Evolutionary conservation across 495 filamentous ascomycete species (phyloP).

Genomic region (Entonaema liquescens): DNA sequence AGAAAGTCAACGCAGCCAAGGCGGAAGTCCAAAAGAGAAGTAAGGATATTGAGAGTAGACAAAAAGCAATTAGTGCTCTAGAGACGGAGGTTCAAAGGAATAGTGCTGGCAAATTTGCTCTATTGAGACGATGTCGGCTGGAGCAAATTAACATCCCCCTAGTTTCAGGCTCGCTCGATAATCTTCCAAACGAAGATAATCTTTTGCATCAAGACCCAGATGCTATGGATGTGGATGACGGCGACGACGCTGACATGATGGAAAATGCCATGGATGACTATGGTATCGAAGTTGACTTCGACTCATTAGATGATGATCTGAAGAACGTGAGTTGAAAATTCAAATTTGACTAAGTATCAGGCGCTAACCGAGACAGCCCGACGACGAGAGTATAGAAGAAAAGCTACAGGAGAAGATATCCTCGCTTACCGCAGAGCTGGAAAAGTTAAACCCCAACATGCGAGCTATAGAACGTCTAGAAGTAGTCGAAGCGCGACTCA

Average conservation of each 20-base stretch:
- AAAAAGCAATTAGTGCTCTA: conserved; percentile 77
- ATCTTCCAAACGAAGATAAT: conserved; percentile 86
- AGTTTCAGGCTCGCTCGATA: conserved; percentile 79
- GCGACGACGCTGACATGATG: conserved; percentile 66
- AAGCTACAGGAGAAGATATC: conserved; percentile 80
- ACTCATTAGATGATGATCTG: conserved; percentile 83
- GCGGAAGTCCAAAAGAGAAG: conserved; percentile 84
- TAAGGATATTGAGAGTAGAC: conserved; percentile 79
- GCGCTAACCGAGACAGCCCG: conserved; percentile 57
- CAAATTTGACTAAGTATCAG: conserved; percentile 7
- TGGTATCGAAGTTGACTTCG: conserved; percentile 92
- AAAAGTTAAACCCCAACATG: conserved; percentile 95
- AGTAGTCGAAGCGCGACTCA: conserved; percentile 81
- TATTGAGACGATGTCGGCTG: conserved; percentile 89
- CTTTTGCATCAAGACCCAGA: conserved; percentile 73
- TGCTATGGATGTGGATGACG: conserved; percentile 88
- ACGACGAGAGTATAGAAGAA: conserved; percentile 78
- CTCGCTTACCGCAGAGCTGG: conserved; percentile 77
- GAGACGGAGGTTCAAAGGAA: conserved; percentile 86
- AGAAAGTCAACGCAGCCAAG: conserved; percentile 82
- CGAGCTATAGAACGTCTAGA: conserved; percentile 93
- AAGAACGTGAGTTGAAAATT: conserved; percentile 67
- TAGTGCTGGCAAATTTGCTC: conserved; percentile 79
- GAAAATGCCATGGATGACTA: conserved; percentile 75
- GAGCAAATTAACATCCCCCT: conserved; percentile 92